Base-by-base conservation (phyloP, 1,284 basidiomycete genomes). In the Hypsizygus ulmarius region DNA sequence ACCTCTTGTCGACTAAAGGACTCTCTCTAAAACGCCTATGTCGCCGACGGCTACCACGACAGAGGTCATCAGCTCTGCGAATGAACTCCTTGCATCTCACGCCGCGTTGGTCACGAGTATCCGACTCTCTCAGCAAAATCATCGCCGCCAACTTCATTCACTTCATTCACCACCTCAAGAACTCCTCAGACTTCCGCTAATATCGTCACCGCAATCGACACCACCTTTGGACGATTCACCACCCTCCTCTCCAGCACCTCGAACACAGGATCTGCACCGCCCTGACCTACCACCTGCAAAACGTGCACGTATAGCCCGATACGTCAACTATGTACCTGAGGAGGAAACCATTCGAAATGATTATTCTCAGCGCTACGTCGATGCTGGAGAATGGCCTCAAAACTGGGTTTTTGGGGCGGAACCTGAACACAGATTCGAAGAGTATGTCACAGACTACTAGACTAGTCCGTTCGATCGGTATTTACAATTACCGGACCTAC, bases 301-400 rank as follows among this genome's bases (percentile, higher is more conserved):
- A 62, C 79, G 81, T 5, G 86, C 87, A 0, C 76, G 87, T 6
- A 68, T 79, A 7, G 73, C 75, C 15, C 74, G 84, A 35, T 91
- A 90, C 57, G 59, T 61, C 35, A 92, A 92, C 61, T 94, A 93
- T 57, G 77, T 92, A 9, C 84, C 90, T 1, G 88, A 93, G 56
- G 96, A 97, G 64, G 93, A 97, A 64, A 96, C 93, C 0, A 87
- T 99, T 39, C 78, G 94, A 44, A 98, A 97, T 64, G 94, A 98
- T 70, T 96, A 97, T 62, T 91, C 89, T 1, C 86, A 90, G 66
- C 74, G 87, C 58, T 98, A 96, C 65, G 91, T 95, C 35, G 86
- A 91, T 55, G 81, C 87, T 1, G 93, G 93, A 6, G 86, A 91
- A 56, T 91, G 91, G 82, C 91, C 93, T 1, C 91, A 94, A 65